A percentile compares a stretch with the other conserved stretches of the same genome.
Conservation (phyloP, 805 yeast genomes). For the Metschnikowia drakensbergensis region DNA sequence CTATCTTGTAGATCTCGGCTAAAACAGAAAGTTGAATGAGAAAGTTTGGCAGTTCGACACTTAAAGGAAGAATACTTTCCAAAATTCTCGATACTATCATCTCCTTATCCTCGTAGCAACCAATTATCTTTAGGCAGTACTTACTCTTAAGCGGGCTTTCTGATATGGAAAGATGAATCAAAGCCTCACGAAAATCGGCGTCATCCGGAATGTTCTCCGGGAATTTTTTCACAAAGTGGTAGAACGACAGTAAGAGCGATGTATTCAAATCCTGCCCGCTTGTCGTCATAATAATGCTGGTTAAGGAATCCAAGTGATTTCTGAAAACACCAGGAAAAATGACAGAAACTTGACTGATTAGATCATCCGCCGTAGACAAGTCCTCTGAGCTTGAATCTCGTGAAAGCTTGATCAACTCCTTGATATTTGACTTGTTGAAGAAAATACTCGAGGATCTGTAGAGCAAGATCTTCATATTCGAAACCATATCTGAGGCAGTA, state of each 20-base stretch:
- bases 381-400: conserved; percentile 31
- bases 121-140: conserved; percentile 57
- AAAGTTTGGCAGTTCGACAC: conserved; percentile 34
- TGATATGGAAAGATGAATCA: conserved; percentile 43
- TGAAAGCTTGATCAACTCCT: conserved; percentile 47
- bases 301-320: conserved; percentile 52
- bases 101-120: conserved; percentile 44
- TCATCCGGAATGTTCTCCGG: conserved; percentile 47
- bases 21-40: conserved; percentile 57
- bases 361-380: conserved; percentile 42
- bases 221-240: conserved; percentile 51
- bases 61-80: conserved; percentile 48
- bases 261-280: conserved; percentile 9
- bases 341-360: conserved; percentile 56
- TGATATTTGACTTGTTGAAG: conserved; percentile 63
- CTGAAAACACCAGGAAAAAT: conserved; percentile 62
- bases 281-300: conserved; percentile 31
- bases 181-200: conserved; percentile 39
- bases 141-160: conserved; percentile 63
- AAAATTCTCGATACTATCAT: conserved; percentile 37
- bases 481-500: conserved; percentile 46
- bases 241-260: conserved; percentile 49
- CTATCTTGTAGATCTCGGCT: conserved; percentile 52
- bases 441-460: conserved; percentile 59
- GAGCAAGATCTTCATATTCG: conserved; percentile 53